Percentiles rank a stretch among this genome's conserved stretches.
phyloP scores from a whole-genome alignment of 106 monocot species.

The Cymbidium sinense region DNA sequence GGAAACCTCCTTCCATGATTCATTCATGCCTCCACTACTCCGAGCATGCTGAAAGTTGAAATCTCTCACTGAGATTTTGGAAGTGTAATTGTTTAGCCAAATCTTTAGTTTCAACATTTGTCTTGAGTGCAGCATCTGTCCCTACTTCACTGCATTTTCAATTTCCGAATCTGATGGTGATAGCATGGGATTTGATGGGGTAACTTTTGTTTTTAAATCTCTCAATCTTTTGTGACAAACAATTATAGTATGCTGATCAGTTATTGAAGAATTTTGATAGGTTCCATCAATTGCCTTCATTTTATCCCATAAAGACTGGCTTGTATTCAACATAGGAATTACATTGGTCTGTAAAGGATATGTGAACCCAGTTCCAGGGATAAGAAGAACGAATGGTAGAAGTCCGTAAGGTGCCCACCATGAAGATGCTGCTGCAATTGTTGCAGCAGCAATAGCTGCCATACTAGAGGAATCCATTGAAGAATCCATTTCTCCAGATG shows the following conservation, averaged over 20 bases:
- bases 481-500: slow-evolving; percentile 27
- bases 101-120: slow-evolving; percentile 23
- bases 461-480: slow-evolving; percentile 32
- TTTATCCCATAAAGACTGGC: not conserved
- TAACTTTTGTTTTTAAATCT: not conserved
- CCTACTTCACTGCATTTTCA: slow-evolving; percentile 39
- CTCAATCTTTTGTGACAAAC: not conserved
- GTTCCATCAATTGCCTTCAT: not conserved
- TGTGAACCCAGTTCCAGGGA: slow-evolving; percentile 42
- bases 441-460: slow-evolving; percentile 65
- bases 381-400: slow-evolving; percentile 43
- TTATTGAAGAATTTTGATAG: not conserved
- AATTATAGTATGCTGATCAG: not conserved
- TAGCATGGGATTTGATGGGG: not conserved
- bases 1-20: slow-evolving; percentile 86
- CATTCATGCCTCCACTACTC: slow-evolving; percentile 32
- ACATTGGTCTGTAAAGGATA: slow-evolving; percentile 1
- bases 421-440: slow-evolving; percentile 82
- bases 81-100: slow-evolving; percentile 13
- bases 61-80: slow-evolving; percentile 29
- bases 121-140: slow-evolving; percentile 19
- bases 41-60: slow-evolving; percentile 22
- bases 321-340: not conserved
- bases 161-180: not conserved
- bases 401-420: slow-evolving; percentile 87